phyloP scores from a whole-genome alignment of 2,329 filamentous ascomycete genomes.

The Ilyonectria sp. region DNA sequence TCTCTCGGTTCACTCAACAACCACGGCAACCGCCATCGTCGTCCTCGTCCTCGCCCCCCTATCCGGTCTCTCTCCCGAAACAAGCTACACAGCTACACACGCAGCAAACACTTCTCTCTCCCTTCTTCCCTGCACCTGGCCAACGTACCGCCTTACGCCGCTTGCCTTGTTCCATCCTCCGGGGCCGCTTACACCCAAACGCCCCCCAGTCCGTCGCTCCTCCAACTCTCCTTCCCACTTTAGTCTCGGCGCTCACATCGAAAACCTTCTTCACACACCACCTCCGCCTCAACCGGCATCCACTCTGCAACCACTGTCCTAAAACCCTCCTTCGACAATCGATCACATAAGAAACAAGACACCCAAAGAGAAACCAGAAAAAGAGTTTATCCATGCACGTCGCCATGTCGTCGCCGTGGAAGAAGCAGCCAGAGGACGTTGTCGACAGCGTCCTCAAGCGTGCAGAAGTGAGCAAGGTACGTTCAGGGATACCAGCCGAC shows the following conservation, averaged over 20 bases:
- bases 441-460: slow-evolving; percentile 79
- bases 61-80: slow-evolving; percentile 7
- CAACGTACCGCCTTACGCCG: slow-evolving; percentile 38
- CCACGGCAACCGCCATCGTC: slow-evolving; percentile 26
- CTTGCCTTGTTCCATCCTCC: slow-evolving; percentile 24
- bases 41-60: slow-evolving; percentile 7
- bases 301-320: slow-evolving; percentile 8
- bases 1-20: slow-evolving; percentile 28
- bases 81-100: slow-evolving; percentile 15
- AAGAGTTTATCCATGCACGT: slow-evolving; percentile 35
- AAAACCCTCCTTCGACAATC: slow-evolving; percentile 16
- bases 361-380: not conserved
- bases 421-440: slow-evolving; percentile 75
- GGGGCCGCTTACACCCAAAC: slow-evolving; percentile 30
- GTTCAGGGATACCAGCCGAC: slow-evolving; percentile 45
- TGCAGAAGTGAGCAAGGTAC: slow-evolving; percentile 83
- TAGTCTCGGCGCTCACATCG: slow-evolving; percentile 26
- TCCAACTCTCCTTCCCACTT: slow-evolving; percentile 35
- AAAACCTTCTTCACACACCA: slow-evolving; percentile 31
- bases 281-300: slow-evolving; percentile 16
- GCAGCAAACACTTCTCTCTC: slow-evolving; percentile 22
- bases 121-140: slow-evolving; percentile 33
- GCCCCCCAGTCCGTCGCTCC: slow-evolving; percentile 20
- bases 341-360: not conserved
- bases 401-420: slow-evolving; percentile 73